Conservation (phyloP, 176 grass and related monocot species). For the Aegilops tauschii region DNA sequence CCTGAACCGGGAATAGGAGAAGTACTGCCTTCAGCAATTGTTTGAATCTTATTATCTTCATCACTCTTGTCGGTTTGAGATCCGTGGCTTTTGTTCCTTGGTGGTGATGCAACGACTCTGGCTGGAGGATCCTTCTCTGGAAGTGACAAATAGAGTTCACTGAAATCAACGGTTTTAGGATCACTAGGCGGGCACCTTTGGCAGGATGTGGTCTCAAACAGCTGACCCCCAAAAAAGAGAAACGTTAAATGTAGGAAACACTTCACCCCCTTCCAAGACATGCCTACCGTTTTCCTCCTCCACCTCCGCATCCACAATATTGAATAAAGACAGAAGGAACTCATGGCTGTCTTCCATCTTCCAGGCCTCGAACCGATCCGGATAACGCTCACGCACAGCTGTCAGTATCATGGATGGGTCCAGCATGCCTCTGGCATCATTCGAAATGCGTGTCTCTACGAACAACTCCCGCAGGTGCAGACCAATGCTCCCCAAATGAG, state of each 20-base stretch:
- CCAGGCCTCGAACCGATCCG: background rate
- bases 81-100: slow-evolving; percentile 25
- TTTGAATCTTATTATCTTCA: slow-evolving; percentile 1
- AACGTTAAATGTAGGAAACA: slow-evolving; percentile 32
- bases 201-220: slow-evolving; percentile 45
- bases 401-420: slow-evolving; percentile 41
- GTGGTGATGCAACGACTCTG: slow-evolving; percentile 5
- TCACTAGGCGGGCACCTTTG: slow-evolving; percentile 23
- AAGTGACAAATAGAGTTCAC: slow-evolving; percentile 51
- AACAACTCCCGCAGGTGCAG: slow-evolving; percentile 54
- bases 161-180: slow-evolving; percentile 39
- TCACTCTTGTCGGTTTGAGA: slow-evolving; percentile 1
- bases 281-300: slow-evolving; percentile 2
- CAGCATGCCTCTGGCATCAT: slow-evolving; percentile 25
- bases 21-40: slow-evolving; percentile 12
- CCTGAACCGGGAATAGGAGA: slow-evolving; percentile 26
- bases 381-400: slow-evolving; percentile 27
- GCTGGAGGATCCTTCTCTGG: slow-evolving; percentile 43
- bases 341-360: slow-evolving; percentile 71
- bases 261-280: background rate
- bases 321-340: slow-evolving; percentile 45
- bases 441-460: slow-evolving; percentile 23
- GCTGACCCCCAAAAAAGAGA: slow-evolving; percentile 52
- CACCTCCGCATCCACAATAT: slow-evolving; percentile 38
- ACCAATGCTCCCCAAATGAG: slow-evolving; percentile 30